Evolutionary conservation across 768 basidiomycete species (phyloP).

Genomic region (Mycena latifolia): DNA sequence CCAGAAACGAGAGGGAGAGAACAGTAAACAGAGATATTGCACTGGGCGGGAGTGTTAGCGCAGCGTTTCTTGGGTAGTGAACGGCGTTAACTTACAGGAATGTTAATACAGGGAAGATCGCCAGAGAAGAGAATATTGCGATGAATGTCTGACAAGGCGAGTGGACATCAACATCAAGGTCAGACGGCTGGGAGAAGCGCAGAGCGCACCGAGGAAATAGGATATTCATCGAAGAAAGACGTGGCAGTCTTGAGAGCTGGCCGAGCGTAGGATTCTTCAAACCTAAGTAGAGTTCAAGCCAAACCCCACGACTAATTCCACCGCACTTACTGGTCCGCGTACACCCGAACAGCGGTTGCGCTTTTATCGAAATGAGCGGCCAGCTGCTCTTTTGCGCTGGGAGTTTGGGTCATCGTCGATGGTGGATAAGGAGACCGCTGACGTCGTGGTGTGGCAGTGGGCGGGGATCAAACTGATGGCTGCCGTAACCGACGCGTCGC

Average conservation of each 20-base stretch:
- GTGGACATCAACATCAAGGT: slow-evolving; percentile 1
- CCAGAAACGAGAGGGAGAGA: slow-evolving; percentile 49
- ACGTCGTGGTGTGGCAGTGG: not conserved
- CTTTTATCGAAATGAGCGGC: slow-evolving; percentile 52
- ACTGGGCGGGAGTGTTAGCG: slow-evolving; percentile 17
- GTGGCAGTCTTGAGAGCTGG: slow-evolving; percentile 50
- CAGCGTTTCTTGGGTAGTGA: not conserved
- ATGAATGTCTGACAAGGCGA: slow-evolving; percentile 52
- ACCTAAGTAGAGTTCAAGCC: slow-evolving; percentile 19
- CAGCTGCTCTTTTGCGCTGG: slow-evolving; percentile 37
- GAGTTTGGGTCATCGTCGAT: slow-evolving; percentile 32
- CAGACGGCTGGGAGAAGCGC: not conserved
- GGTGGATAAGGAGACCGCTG: not conserved
- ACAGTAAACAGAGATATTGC: slow-evolving; percentile 49
- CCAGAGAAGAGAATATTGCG: slow-evolving; percentile 51
- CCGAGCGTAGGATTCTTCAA: slow-evolving; percentile 59
- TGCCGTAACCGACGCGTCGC: too few species aligned
- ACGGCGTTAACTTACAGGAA: slow-evolving; percentile 52
- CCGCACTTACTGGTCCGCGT: slow-evolving; percentile 49
- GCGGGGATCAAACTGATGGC: not conserved
- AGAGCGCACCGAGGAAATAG: slow-evolving; percentile 48
- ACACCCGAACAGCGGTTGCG: slow-evolving; percentile 48
- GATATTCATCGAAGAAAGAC: slow-evolving; percentile 49
- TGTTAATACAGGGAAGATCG: slow-evolving; percentile 47
- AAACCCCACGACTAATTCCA: too few species aligned